Conservation (phyloP, 2,329 filamentous ascomycete species). For the Colletotrichum destructivum region DNA sequence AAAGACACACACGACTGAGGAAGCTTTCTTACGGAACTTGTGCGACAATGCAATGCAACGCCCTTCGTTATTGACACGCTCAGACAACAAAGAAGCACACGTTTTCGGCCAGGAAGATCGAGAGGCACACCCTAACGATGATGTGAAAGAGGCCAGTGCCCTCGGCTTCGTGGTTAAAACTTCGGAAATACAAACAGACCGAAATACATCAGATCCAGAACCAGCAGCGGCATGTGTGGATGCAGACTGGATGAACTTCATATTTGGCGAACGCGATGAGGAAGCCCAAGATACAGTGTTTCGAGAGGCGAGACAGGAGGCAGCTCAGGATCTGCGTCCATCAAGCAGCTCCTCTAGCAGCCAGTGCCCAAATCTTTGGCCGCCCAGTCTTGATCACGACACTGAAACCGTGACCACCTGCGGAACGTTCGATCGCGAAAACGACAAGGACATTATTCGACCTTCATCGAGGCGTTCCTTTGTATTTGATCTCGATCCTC, state of each 20-base stretch:
- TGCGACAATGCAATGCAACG: not conserved
- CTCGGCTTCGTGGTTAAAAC: not conserved
- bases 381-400: not conserved
- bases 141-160: not conserved
- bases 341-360: slow-evolving; percentile 9
- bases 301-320: slow-evolving; percentile 29
- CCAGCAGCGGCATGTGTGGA: not conserved
- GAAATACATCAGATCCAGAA: not conserved
- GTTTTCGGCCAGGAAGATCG: not conserved
- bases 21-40: not conserved
- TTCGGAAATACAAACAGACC: not conserved
- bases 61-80: not conserved
- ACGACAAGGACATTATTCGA: not conserved
- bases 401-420: slow-evolving; percentile 8
- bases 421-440: not conserved
- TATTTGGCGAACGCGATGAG: slow-evolving; percentile 29
- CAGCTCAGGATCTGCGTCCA: slow-evolving; percentile 21
- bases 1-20: not conserved
- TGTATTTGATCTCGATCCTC: not conserved
- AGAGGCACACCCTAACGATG: not conserved
- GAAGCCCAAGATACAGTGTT: slow-evolving; percentile 13
- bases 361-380: too few species aligned
- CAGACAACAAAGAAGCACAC: not conserved
- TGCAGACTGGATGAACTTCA: slow-evolving; percentile 36
- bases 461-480: not conserved